Percentiles rank a stretch among this genome's conserved stretches.
These are phyloP conservation scores for Didymellaceae sp. DNA, from an alignment of 2,329 filamentous ascomycete species.

Conservation along the genomic window DNA sequence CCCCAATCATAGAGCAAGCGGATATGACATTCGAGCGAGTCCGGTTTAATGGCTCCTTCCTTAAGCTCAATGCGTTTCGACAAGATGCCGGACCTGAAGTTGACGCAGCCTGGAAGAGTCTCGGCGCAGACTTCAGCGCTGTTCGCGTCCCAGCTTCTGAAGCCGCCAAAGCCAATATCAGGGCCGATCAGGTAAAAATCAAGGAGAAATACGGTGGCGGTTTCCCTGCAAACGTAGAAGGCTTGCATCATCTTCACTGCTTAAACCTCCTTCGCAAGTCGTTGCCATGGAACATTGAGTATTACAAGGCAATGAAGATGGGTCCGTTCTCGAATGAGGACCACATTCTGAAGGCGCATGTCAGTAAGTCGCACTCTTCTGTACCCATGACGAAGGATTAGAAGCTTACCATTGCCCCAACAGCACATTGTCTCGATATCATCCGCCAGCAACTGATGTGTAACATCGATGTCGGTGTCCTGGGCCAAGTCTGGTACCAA, in stretches of 20 bases:
- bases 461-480: slow-evolving; percentile 63
- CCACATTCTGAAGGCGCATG: slow-evolving; percentile 61
- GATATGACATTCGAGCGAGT: slow-evolving; percentile 49
- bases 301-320: slow-evolving; percentile 59
- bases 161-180: slow-evolving; percentile 58
- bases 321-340: slow-evolving; percentile 64
- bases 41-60: slow-evolving; percentile 64
- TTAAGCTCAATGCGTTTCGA: slow-evolving; percentile 62
- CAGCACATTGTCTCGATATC: slow-evolving; percentile 66
- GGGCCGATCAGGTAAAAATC: slow-evolving; percentile 63
- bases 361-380: slow-evolving; percentile 55
- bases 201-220: slow-evolving; percentile 64
- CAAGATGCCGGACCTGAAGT: slow-evolving; percentile 60
- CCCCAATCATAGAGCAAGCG: slow-evolving; percentile 49
- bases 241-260: slow-evolving; percentile 65
- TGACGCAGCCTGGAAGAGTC: slow-evolving; percentile 63
- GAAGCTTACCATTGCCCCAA: background rate
- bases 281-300: slow-evolving; percentile 65
- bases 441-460: slow-evolving; percentile 70
- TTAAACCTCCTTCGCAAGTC: slow-evolving; percentile 67
- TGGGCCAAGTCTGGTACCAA: slow-evolving; percentile 67
- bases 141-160: slow-evolving; percentile 59
- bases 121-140: slow-evolving; percentile 60
- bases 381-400: background rate
- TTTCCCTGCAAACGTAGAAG: slow-evolving; percentile 64